These are phyloP conservation scores for Cyberlindnera mississippiensis DNA, from an alignment of 805 yeast genomes.

Conservation along the genomic window DNA sequence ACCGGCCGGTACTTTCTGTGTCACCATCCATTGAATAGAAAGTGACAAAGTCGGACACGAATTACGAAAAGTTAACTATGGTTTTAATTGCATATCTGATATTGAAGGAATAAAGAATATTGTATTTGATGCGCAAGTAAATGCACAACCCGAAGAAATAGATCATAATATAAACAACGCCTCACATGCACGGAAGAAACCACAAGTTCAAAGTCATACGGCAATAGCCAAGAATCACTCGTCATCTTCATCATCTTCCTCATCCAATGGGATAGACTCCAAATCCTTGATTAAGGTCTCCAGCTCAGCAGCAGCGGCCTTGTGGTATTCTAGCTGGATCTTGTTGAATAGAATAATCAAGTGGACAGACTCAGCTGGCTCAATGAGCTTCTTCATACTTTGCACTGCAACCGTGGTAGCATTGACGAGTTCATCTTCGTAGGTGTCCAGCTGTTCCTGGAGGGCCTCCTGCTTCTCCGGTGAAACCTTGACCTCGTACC, in stretches of 20 bases:
- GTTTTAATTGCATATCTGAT: no score
- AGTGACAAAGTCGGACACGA: no score
- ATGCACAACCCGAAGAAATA: not conserved
- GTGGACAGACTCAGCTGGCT: conserved; percentile 60
- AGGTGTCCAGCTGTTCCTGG: conserved; percentile 35
- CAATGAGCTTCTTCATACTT: conserved; percentile 68
- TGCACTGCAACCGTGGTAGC: conserved; percentile 78
- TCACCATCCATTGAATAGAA: conserved; percentile 23
- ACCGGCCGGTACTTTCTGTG: conserved; percentile 18
- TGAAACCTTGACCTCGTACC: conserved; percentile 47
- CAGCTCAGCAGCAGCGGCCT: conserved; percentile 46
- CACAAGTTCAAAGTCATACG: no score
- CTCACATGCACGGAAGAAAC: no score
- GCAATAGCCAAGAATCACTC: conserved; percentile 11
- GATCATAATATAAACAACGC: not conserved
- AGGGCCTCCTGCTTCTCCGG: conserved; percentile 29
- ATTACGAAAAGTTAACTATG: no score
- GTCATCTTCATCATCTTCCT: conserved; percentile 34
- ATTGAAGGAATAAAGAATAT: no score
- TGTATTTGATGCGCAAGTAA: not conserved
- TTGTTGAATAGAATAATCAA: conserved; percentile 62
- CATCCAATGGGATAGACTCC: conserved; percentile 41
- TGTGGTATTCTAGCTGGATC: conserved; percentile 65
- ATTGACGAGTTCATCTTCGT: conserved; percentile 77
- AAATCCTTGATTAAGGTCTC: conserved; percentile 43